phyloP scores from a whole-genome alignment of 1,139 yeast genomes.

The Lodderomyces beijingensis region DNA sequence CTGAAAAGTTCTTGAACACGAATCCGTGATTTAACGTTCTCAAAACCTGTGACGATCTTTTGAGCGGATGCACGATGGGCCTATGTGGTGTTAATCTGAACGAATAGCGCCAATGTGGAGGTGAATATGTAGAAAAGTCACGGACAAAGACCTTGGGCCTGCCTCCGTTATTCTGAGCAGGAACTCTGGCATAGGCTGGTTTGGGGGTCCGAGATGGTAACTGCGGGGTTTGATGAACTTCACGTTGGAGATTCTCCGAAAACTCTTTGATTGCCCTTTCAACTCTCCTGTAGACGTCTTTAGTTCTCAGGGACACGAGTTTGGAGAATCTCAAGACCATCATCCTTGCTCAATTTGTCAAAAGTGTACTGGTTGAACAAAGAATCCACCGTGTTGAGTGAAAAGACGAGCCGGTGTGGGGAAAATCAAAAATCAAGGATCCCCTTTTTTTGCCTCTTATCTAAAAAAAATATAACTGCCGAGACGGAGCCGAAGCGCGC shows the following conservation, averaged over 20 bases:
- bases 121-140: conserved; percentile 4
- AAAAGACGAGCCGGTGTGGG: too few relatives aligned
- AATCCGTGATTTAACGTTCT: conserved; percentile 10
- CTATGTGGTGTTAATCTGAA: conserved; percentile 5
- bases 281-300: conserved; percentile 24
- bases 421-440: too few relatives aligned
- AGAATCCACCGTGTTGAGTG: too few relatives aligned
- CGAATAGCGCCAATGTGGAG: conserved; percentile 2
- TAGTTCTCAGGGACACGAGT: conserved; percentile 18
- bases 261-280: conserved; percentile 31
- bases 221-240: not conserved
- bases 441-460: too few relatives aligned
- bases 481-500: too few relatives aligned
- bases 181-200: conserved; percentile 6
- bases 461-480: too few relatives aligned
- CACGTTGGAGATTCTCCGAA: conserved; percentile 18
- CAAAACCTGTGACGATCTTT: conserved; percentile 9
- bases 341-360: too few relatives aligned
- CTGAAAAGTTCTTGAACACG: conserved; percentile 24
- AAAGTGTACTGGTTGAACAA: too few relatives aligned
- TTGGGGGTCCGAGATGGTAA: not conserved
- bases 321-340: not conserved
- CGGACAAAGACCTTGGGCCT: conserved; percentile 3
- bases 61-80: not conserved
- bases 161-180: conserved; percentile 5